phyloP scores from a whole-genome alignment of 1,139 yeast species.

The Pichia inconspicua region DNA sequence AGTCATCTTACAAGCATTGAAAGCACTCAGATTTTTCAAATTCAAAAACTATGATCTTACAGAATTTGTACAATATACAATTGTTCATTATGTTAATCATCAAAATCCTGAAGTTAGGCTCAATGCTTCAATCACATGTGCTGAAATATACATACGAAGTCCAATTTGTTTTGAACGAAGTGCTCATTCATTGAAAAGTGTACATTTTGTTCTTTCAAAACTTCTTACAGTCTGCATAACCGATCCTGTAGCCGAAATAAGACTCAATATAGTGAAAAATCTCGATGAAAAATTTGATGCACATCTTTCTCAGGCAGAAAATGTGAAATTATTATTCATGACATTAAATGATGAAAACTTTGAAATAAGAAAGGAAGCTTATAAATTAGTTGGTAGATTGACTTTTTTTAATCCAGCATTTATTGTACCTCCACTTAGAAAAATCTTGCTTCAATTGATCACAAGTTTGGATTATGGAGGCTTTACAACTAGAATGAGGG shows the following conservation, averaged over 20 bases:
- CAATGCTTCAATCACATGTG: slow-evolving; percentile 78
- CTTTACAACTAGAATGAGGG: slow-evolving; percentile 64
- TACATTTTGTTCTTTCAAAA: slow-evolving; percentile 76
- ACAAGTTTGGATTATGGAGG: slow-evolving; percentile 80
- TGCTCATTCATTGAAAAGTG: slow-evolving; percentile 74
- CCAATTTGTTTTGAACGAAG: slow-evolving; percentile 83
- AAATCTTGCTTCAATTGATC: slow-evolving; percentile 73
- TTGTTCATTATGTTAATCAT: slow-evolving; percentile 74
- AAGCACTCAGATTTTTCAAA: slow-evolving; percentile 67
- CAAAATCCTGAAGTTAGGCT: slow-evolving; percentile 72
- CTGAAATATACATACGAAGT: slow-evolving; percentile 70
- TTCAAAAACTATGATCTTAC: slow-evolving; percentile 71
- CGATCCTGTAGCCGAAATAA: slow-evolving; percentile 76
- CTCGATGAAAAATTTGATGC: slow-evolving; percentile 77
- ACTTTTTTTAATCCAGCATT: slow-evolving; percentile 90
- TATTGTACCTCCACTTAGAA: slow-evolving; percentile 85
- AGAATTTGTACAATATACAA: slow-evolving; percentile 81
- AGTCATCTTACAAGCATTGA: slow-evolving; percentile 58
- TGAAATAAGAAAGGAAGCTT: slow-evolving; percentile 72
- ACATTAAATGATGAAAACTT: slow-evolving; percentile 89
- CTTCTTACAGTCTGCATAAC: slow-evolving; percentile 81
- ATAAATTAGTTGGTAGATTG: slow-evolving; percentile 72
- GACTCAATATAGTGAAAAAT: slow-evolving; percentile 69
- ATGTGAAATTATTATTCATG: slow-evolving; percentile 75
- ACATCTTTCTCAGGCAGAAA: slow-evolving; percentile 89